Conservation (phyloP, 805 yeast species). For the Kurtzmaniella fragi region DNA sequence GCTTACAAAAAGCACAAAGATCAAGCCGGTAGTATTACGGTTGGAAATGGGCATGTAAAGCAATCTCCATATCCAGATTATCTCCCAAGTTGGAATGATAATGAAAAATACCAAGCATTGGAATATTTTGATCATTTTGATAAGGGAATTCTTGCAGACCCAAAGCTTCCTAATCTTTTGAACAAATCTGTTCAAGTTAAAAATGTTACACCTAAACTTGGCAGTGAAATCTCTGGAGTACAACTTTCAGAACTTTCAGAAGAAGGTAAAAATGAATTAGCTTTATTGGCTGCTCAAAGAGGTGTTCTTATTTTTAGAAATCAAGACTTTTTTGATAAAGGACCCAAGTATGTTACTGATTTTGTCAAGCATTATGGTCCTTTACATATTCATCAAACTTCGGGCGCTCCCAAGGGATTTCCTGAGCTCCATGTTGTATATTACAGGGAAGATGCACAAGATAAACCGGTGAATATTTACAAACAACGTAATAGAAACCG, state of each 20-base stretch:
- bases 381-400: slow-evolving; percentile 44
- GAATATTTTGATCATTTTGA: slow-evolving; percentile 53
- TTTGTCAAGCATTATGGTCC: slow-evolving; percentile 32
- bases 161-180: slow-evolving; percentile 45
- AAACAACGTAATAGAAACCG: slow-evolving; percentile 17
- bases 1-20: neutral
- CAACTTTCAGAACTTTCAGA: slow-evolving; percentile 51
- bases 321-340: slow-evolving; percentile 51
- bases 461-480: neutral
- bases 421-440: slow-evolving; percentile 28
- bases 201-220: slow-evolving; percentile 60
- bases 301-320: slow-evolving; percentile 64
- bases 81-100: slow-evolving; percentile 28
- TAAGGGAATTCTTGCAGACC: slow-evolving; percentile 57
- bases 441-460: slow-evolving; percentile 14
- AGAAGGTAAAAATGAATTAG: slow-evolving; percentile 61
- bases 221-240: slow-evolving; percentile 58
- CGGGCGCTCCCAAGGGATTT: slow-evolving; percentile 29
- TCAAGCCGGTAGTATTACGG: slow-evolving; percentile 10
- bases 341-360: slow-evolving; percentile 27
- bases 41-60: slow-evolving; percentile 10
- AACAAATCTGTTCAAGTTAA: slow-evolving; percentile 24
- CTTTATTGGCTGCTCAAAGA: slow-evolving; percentile 58
- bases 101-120: slow-evolving; percentile 44
- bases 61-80: slow-evolving; percentile 18